A percentile compares a stretch with the other conserved stretches of the same genome.
Evolutionary conservation across 2,329 filamentous ascomycete species (phyloP).

Genomic region (Hypoxylon sp.): DNA sequence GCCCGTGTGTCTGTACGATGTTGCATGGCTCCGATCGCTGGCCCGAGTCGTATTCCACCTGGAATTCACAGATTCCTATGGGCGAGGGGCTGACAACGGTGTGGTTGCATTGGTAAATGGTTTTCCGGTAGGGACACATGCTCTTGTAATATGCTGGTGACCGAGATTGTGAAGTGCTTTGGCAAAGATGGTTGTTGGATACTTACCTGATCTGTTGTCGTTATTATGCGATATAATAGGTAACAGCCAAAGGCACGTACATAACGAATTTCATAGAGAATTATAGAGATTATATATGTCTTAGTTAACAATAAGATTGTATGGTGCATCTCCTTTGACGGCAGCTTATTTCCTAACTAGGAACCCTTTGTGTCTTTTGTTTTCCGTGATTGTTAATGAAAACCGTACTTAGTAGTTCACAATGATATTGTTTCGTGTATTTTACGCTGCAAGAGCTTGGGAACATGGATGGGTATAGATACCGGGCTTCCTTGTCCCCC

Average conservation of each 20-base stretch:
- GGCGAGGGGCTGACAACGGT: conserved; percentile 28
- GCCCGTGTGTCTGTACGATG: conserved; percentile 35
- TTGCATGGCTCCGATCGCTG: conserved; percentile 38
- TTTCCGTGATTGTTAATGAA: not conserved
- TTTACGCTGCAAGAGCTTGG: not conserved
- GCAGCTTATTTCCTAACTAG: not conserved
- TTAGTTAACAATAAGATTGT: conserved; percentile 6
- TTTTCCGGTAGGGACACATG: conserved; percentile 52
- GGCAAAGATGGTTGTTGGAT: not conserved
- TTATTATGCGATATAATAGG: not conserved
- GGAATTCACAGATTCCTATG: conserved; percentile 37
- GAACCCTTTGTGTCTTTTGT: not conserved
- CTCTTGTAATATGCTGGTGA: not conserved
- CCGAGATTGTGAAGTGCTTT: not conserved
- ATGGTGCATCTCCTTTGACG: not conserved
- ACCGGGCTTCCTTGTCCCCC: not conserved
- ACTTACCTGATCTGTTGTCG: conserved; percentile 7
- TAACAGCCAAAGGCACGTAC: not conserved
- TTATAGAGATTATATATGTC: conserved; percentile 11
- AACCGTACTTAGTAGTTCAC: not conserved
- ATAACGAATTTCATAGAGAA: not conserved
- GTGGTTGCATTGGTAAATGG: conserved; percentile 51
- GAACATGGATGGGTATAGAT: not conserved
- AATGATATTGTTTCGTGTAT: not conserved
- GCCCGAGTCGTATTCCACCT: conserved; percentile 37